Base-by-base conservation (phyloP, 2,329 filamentous ascomycete genomes). In the Trichoderma simmonsii region DNA sequence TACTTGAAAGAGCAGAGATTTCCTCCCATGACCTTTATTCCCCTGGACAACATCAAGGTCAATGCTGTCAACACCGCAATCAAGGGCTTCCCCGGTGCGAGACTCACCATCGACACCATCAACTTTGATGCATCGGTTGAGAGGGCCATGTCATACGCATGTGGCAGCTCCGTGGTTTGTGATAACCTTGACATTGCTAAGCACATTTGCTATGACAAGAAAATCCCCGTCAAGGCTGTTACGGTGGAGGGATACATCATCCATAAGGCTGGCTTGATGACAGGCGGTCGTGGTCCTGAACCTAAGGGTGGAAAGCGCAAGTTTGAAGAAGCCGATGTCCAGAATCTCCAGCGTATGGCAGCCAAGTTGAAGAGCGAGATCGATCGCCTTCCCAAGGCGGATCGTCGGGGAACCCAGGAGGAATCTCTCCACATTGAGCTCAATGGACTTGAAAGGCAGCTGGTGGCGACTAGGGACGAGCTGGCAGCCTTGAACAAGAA, bases 31-130 rank as follows among this genome's bases (percentile, higher is more conserved):
- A 98, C 94, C 1, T 98, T 99, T 81, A 95, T 98, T 74, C 96
- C 96, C 1, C 87, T 99, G 21, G 96, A 99, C 84, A 98, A 97
- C 67, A 97, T 99, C 80, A 97, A 98, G 78, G 95, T 98, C 79
- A 95, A 93, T 80, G 91, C 93, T 12, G 89, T 96, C 72, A 97
- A 97, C 79, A 93, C 94, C 6, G 95, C 93, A 73, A 86, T 99
- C 75, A 98, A 98, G 82, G 93, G 94, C 32, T 92, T 97, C 80
- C 88, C 93, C 70, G 92, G 93, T 51, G 93, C 93, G 81, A 90
- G 95, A 8, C 88, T 98, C 72, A 97, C 95, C 0, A 97, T 99
- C 74, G 96, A 99, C 80, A 97, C 94, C 0, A 95, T 99, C 77
- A 94, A 97, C 78, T 99, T 96, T 78, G 96, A 98, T 77, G 88